Evolutionary conservation across 371 early-diverging fungal species (phyloP), one percentile per base, ranked within the genome.

Genomic region (Mucor mucedo): DNA sequence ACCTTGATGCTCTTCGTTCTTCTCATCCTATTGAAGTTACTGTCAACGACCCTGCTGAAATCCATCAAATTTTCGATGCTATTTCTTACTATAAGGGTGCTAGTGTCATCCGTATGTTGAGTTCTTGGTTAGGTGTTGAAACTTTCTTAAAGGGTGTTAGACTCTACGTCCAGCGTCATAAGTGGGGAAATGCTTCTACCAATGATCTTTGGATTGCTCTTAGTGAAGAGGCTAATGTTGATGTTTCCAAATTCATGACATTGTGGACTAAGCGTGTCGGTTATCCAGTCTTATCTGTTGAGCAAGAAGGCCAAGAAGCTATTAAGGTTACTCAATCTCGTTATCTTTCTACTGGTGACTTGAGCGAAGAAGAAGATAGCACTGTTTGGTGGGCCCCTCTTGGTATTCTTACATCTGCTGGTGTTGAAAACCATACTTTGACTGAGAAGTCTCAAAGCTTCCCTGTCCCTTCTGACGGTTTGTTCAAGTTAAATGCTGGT

Each of bases 61-160:
- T 91, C 58, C 80, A 84, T 59, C 89, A 91, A 64, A 92, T 92
- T 27, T 93, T 92, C 66, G 92, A 91, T 65, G 86, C 84, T 30
- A 86, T 87, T 56, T 84, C 90, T 38, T 95, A 96, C 80, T 86
- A 86, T 67, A 97, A 96, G 73, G 95, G 96, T n/a, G 94, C 94
- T 4, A 89, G 91, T 55, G 89, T 95, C 40, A 95, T 97, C 57
- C 89, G 94, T 58, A 95, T 95, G 96, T 68, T 96, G 72, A 86
- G 84, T 60, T 78, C 85, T 10, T 82, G 81, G 77, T 70, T 86
- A 1, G 84, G 85, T 48, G 75, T 81, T 7, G 87, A 86, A 16
- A 78, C 77, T 9, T 86, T 86, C 71, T 70, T 86, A 68, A 76
- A 86, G 48, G 95, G 94, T 60, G 87, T 94, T n/a, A 82, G 87